Evolutionary conservation across 768 basidiomycete species (phyloP).

Genomic region (Leccinum sublutescens): DNA sequence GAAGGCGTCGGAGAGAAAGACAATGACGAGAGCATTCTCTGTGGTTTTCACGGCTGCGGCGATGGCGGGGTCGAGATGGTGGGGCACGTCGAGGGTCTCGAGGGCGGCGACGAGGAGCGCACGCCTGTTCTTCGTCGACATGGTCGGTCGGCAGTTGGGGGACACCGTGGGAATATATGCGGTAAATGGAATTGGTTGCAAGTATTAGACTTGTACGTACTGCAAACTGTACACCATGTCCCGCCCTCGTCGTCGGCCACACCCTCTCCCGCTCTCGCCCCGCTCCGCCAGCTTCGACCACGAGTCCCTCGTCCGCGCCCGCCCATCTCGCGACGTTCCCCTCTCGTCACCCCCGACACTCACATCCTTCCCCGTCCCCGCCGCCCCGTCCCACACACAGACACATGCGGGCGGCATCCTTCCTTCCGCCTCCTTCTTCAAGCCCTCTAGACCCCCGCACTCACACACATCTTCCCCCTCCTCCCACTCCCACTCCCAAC

Average conservation of each 20-base stretch:
- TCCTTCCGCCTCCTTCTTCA: conserved; percentile 78
- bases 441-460: conserved; percentile 59
- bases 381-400: conserved; percentile 55
- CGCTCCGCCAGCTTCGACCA: conserved; percentile 19
- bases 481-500: conserved; percentile 28
- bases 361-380: conserved; percentile 10
- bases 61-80: conserved; percentile 56
- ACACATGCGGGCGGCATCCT: conserved; percentile 75
- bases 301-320: conserved; percentile 8
- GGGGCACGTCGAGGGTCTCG: conserved; percentile 48
- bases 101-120: conserved; percentile 55
- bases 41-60: conserved; percentile 45
- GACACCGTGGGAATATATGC: conserved; percentile 14
- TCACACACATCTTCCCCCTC: conserved; percentile 41
- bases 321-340: conserved; percentile 16
- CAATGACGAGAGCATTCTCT: conserved; percentile 51
- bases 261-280: neutral
- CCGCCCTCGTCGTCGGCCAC: neutral
- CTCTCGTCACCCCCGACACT: conserved; percentile 26
- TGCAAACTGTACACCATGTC: neutral
- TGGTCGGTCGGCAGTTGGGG: neutral
- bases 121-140: conserved; percentile 9
- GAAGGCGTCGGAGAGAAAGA: conserved; percentile 66
- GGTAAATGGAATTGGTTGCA: neutral
- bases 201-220: neutral